Evolutionary conservation across 75 land plant species (phyloP).

Genomic region (Pinus taeda): DNA sequence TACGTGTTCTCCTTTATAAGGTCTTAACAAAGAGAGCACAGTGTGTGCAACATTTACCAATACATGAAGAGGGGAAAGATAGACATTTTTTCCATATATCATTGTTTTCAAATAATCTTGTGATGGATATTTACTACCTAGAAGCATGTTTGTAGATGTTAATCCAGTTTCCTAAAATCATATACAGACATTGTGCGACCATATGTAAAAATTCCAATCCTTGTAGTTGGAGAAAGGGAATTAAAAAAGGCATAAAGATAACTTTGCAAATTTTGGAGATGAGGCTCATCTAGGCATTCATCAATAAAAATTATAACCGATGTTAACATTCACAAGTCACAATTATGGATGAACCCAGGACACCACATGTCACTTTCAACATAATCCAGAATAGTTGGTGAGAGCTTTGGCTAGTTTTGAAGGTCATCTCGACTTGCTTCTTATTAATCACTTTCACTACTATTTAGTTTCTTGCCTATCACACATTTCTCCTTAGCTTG

Average conservation of each 20-base stretch:
- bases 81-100: slow-evolving; percentile 91
- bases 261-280: slow-evolving; percentile 87
- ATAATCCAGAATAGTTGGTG: slow-evolving; percentile 81
- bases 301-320: slow-evolving; percentile 87
- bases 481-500: slow-evolving; percentile 77
- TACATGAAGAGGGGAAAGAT: slow-evolving; percentile 85
- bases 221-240: slow-evolving; percentile 67
- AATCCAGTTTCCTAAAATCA: slow-evolving; percentile 79
- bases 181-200: slow-evolving; percentile 92
- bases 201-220: slow-evolving; percentile 85
- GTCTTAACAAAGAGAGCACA: slow-evolving; percentile 84
- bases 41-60: slow-evolving; percentile 73
- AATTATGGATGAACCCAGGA: slow-evolving; percentile 79
- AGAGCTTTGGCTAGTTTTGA: slow-evolving; percentile 69
- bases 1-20: slow-evolving; percentile 55
- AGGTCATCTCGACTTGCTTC: slow-evolving; percentile 72
- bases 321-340: slow-evolving; percentile 80
- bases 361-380: slow-evolving; percentile 66
- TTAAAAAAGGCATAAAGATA: slow-evolving; percentile 97
- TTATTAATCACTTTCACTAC: slow-evolving; percentile 83
- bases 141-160: slow-evolving; percentile 96
- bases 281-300: slow-evolving; percentile 87
- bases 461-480: slow-evolving; percentile 71
- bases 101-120: slow-evolving; percentile 78
- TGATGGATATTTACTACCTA: slow-evolving; percentile 66